Conservation (phyloP, 225 moss, liverwort and hornwort species). For the Neckera pumila region DNA sequence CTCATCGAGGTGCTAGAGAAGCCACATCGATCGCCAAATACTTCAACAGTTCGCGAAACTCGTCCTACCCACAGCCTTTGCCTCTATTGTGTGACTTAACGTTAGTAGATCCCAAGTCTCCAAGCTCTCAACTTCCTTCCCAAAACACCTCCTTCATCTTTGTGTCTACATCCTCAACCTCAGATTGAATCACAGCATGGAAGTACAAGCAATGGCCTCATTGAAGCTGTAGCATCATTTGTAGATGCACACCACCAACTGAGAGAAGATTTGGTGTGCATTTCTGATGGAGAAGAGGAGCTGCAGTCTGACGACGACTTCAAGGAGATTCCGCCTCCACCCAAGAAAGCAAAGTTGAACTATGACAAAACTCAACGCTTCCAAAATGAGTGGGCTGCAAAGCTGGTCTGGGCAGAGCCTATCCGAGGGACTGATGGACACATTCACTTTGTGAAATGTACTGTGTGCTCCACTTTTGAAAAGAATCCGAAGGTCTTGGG, state of each 20-base stretch:
- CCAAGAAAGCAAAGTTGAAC: neutral
- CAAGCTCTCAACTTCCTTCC: too few relatives aligned
- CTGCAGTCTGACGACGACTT: accelerated
- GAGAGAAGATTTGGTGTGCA: accelerated
- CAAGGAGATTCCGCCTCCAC: accelerated
- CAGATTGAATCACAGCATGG: accelerated
- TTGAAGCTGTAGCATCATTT: accelerated
- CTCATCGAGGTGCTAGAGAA: too few relatives aligned
- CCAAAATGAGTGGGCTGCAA: neutral
- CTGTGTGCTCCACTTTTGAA: accelerated
- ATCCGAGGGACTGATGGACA: accelerated
- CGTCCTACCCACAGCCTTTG: accelerated
- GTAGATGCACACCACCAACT: accelerated
- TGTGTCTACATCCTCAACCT: neutral
- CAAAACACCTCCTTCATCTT: accelerated
- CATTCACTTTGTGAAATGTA: neutral
- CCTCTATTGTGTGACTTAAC: accelerated
- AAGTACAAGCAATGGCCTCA: accelerated
- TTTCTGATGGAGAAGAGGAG: neutral
- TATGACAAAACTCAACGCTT: neutral
- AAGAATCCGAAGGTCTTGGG: neutral
- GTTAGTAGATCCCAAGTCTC: accelerated
- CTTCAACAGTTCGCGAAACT: too few relatives aligned
- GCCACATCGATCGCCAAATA: too few relatives aligned
- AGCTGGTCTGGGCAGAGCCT: neutral